Evolutionary conservation across 1,284 basidiomycete species (phyloP).

Genomic region (Cystobasidium pallidum): DNA sequence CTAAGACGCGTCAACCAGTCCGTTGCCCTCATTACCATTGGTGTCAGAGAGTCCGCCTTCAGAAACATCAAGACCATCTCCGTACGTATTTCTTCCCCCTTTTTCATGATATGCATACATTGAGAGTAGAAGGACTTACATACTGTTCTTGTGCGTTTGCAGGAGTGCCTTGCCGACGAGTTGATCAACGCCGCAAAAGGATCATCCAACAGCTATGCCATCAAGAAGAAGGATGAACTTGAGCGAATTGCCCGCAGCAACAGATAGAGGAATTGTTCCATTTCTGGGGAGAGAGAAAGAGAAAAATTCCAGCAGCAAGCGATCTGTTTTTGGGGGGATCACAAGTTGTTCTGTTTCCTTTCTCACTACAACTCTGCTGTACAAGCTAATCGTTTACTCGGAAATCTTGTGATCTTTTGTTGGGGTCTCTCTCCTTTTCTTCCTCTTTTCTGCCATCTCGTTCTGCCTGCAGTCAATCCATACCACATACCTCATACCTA

Average conservation of each 20-base stretch:
- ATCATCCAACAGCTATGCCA: slow-evolving; percentile 99
- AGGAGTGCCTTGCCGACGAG: slow-evolving; percentile 96
- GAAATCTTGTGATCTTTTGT: background rate
- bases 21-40: slow-evolving; percentile 90
- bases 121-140: background rate
- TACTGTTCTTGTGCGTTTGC: slow-evolving; percentile 3
- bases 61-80: slow-evolving; percentile 99
- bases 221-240: slow-evolving; percentile 80
- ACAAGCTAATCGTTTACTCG: too few relatives aligned
- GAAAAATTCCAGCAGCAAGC: too few relatives aligned
- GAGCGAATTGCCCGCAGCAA: slow-evolving; percentile 99
- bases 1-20: slow-evolving; percentile 98
- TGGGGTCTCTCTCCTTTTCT: background rate
- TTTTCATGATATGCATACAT: background rate
- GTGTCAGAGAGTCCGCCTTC: slow-evolving; percentile 99
- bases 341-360: too few relatives aligned
- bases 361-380: too few relatives aligned
- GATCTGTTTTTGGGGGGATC: too few relatives aligned
- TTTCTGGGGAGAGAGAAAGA: too few relatives aligned
- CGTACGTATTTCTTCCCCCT: slow-evolving; percentile 50
- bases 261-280: slow-evolving; percentile 66
- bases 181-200: slow-evolving; percentile 99
- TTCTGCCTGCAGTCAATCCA: background rate
- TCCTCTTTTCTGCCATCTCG: background rate
- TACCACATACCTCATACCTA: background rate